Evolutionary conservation across 441 rosid species (phyloP).

Genomic region (Aleurites moluccanus): DNA sequence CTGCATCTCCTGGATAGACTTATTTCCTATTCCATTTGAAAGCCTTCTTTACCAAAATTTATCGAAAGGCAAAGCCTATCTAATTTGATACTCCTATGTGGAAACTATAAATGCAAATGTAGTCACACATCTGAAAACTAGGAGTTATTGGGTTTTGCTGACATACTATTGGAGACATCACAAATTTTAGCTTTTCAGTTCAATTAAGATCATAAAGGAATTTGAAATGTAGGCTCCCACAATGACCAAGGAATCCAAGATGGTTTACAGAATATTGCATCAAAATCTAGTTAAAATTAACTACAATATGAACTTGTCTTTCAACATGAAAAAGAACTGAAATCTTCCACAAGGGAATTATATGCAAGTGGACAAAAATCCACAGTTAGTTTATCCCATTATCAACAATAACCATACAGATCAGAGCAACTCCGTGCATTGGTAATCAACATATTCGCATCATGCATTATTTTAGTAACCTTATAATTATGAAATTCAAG

Average conservation of each 20-base stretch:
- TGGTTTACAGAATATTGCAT: background rate
- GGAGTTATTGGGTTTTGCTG: background rate
- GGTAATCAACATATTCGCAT: background rate
- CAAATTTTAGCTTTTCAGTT: background rate
- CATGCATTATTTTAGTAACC: background rate
- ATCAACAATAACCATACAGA: background rate
- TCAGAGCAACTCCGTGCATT: background rate
- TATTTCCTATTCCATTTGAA: background rate
- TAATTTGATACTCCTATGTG: background rate
- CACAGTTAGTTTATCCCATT: background rate
- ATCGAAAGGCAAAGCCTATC: background rate
- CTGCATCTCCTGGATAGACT: background rate
- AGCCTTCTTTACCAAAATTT: background rate
- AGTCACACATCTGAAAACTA: background rate
- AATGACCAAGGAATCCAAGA: background rate
- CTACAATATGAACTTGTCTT: background rate
- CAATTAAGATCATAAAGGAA: conserved; percentile 1
- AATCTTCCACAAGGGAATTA: background rate
- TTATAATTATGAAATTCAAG: conserved; percentile 1
- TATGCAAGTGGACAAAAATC: background rate
- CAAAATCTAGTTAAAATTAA: conserved; percentile 1
- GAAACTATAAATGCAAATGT: background rate
- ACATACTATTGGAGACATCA: background rate
- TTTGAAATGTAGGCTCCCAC: background rate
- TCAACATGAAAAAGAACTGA: background rate